A percentile compares a stretch with the other conserved stretches of the same genome.
Evolutionary conservation across 2,329 filamentous ascomycete species (phyloP).

Genomic region (Trichoderma sp.): DNA sequence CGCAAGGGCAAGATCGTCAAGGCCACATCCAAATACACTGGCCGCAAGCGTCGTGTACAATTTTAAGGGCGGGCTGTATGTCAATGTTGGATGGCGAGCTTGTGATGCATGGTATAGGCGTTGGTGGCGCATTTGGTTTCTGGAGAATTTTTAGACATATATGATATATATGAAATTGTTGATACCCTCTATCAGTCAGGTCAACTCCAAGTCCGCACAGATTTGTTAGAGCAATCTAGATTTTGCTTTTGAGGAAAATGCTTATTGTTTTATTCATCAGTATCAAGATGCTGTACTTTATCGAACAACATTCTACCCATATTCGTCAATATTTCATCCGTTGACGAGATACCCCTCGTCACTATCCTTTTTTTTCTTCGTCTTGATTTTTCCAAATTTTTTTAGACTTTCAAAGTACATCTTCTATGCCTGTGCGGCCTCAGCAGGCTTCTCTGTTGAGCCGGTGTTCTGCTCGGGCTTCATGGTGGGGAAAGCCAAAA

Average conservation of each 20-base stretch:
- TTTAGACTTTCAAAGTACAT: background rate
- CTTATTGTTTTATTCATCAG: background rate
- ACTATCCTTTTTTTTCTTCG: background rate
- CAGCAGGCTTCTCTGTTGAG: conserved; percentile 6
- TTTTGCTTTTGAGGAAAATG: background rate
- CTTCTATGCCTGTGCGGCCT: background rate
- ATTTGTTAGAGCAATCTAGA: background rate
- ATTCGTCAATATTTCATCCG: background rate
- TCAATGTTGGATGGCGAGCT: background rate
- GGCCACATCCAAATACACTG: conserved; percentile 87
- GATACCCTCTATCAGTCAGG: conserved; percentile 23
- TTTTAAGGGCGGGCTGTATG: conserved; percentile 54
- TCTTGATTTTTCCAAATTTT: background rate
- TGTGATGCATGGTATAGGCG: conserved; percentile 34
- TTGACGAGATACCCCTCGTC: background rate
- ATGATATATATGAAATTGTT: conserved; percentile 12
- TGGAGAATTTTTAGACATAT: background rate
- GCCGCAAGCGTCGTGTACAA: conserved; percentile 74
- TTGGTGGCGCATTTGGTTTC: conserved; percentile 22
- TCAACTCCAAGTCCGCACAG: background rate
- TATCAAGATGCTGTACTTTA: background rate
- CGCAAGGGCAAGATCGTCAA: conserved; percentile 94
- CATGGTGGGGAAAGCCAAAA: conserved; percentile 96
- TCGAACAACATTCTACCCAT: background rate
- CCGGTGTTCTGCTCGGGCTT: conserved; percentile 67